Evolutionary conservation across 2,329 filamentous ascomycete species (phyloP).

Genomic region (Tolypocladium amazonense): DNA sequence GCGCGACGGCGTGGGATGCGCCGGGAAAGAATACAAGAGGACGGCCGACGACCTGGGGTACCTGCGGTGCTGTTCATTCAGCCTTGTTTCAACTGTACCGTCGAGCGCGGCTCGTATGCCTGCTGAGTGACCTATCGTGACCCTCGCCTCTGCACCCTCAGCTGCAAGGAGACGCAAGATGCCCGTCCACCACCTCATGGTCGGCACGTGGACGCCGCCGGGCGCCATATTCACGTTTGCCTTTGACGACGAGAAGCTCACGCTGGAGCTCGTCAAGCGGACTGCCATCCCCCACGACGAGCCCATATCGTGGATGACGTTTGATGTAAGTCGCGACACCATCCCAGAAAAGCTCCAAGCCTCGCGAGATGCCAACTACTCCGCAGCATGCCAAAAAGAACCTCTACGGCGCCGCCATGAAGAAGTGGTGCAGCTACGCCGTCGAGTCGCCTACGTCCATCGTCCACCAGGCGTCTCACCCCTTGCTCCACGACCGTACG

Average conservation of each 20-base stretch:
- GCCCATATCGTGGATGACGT: slow-evolving; percentile 90
- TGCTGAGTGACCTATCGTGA: neutral
- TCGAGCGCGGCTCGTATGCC: no score
- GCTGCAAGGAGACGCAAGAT: slow-evolving; percentile 34
- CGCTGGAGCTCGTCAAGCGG: slow-evolving; percentile 65
- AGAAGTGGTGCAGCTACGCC: slow-evolving; percentile 79
- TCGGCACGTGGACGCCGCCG: slow-evolving; percentile 83
- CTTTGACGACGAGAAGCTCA: slow-evolving; percentile 74
- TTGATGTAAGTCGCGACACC: slow-evolving; percentile 51
- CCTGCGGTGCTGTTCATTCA: neutral
- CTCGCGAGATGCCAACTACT: neutral
- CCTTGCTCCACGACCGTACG: slow-evolving; percentile 70
- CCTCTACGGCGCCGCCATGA: slow-evolving; percentile 85
- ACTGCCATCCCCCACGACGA: slow-evolving; percentile 74
- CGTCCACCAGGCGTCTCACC: slow-evolving; percentile 61
- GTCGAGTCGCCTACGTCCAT: slow-evolving; percentile 70
- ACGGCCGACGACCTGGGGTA: neutral
- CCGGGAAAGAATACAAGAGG: neutral
- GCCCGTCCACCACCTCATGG: slow-evolving; percentile 79
- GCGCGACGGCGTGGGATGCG: neutral
- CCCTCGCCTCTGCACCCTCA: neutral
- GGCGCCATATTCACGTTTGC: slow-evolving; percentile 83
- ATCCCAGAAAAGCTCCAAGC: neutral
- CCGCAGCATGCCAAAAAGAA: slow-evolving; percentile 66
- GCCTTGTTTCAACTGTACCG: no score